These are phyloP conservation scores for Leccinum obscurum DNA, from an alignment of 768 basidiomycete species.

Conservation along the genomic window DNA sequence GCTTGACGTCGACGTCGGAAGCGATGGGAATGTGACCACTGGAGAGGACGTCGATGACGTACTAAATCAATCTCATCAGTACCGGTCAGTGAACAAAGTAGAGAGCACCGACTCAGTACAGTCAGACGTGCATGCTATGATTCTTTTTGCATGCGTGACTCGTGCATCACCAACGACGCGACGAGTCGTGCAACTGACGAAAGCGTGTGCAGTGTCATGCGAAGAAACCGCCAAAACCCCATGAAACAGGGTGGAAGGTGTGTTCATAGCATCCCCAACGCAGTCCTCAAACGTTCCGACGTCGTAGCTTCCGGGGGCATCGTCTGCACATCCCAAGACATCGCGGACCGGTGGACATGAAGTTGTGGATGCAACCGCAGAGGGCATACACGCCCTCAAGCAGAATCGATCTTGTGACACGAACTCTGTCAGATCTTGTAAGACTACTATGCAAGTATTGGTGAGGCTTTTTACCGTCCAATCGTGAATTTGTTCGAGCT, in stretches of 20 bases:
- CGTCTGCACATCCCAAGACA: conserved; percentile 59
- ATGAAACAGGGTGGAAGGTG: conserved; percentile 65
- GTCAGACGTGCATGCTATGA: conserved; percentile 15
- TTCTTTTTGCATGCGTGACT: conserved; percentile 32
- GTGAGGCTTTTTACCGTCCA: conserved; percentile 55
- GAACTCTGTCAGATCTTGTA: conserved; percentile 46
- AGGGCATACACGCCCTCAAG: conserved; percentile 67
- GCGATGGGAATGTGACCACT: conserved; percentile 7
- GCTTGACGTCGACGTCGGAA: conserved; percentile 1
- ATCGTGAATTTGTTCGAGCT: conserved; percentile 58
- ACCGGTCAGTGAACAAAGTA: conserved; percentile 1
- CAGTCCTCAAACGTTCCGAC: conserved; percentile 51
- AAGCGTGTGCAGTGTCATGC: conserved; percentile 56
- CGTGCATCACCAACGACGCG: conserved; percentile 52
- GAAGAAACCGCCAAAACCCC: conserved; percentile 55
- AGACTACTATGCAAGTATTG: conserved; percentile 10
- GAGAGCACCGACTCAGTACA: background rate
- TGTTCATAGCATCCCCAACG: conserved; percentile 51
- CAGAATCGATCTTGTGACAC: conserved; percentile 63
- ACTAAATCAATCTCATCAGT: background rate
- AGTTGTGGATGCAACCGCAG: conserved; percentile 44
- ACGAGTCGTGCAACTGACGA: conserved; percentile 57
- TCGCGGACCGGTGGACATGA: conserved; percentile 62
- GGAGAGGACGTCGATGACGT: conserved; percentile 1
- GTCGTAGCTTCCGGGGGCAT: conserved; percentile 55